Percentiles rank a stretch among this genome's conserved stretches.
Evolutionary conservation across 208 protist species (phyloP).

Genomic region (Crithidia brevicula): DNA sequence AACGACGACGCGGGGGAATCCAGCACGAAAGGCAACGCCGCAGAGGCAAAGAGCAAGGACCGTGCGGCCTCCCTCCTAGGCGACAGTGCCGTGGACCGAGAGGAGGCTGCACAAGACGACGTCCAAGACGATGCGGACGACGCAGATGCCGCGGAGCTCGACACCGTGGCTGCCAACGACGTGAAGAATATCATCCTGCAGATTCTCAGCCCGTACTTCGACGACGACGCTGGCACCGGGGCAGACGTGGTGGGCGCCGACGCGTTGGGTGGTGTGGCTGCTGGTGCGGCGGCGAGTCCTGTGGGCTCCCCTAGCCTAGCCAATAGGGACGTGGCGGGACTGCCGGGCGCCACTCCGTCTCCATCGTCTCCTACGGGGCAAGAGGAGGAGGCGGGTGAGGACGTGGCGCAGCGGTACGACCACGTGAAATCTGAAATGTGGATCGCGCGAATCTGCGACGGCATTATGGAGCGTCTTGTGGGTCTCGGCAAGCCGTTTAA

Average conservation of each 20-base stretch:
- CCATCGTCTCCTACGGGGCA: not conserved
- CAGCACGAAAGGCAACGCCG: not conserved
- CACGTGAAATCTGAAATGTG: slow-evolving; percentile 73
- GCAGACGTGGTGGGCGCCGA: slow-evolving; percentile 18
- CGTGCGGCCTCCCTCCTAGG: not conserved
- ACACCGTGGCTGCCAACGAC: slow-evolving; percentile 70
- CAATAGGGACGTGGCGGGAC: not conserved
- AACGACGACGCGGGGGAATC: not conserved
- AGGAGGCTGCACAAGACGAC: slow-evolving; percentile 9
- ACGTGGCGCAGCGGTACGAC: slow-evolving; percentile 80
- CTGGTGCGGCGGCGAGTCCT: not conserved
- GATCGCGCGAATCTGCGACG: slow-evolving; percentile 86
- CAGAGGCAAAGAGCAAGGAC: not conserved
- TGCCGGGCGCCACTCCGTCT: not conserved
- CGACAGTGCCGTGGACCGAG: slow-evolving; percentile 1
- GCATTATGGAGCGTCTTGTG: slow-evolving; percentile 81
- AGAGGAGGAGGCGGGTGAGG: slow-evolving; percentile 28
- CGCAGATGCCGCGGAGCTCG: slow-evolving; percentile 31
- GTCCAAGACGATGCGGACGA: slow-evolving; percentile 32
- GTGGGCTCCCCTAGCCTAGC: not conserved
- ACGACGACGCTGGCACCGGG: slow-evolving; percentile 66
- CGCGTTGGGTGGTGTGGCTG: not conserved
- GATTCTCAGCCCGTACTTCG: slow-evolving; percentile 81
- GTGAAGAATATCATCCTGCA: slow-evolving; percentile 92
- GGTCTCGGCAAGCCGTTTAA: slow-evolving; percentile 84